phyloP scores from a whole-genome alignment of 2,329 filamentous ascomycete genomes.

The Aspergillus tubingensis region DNA sequence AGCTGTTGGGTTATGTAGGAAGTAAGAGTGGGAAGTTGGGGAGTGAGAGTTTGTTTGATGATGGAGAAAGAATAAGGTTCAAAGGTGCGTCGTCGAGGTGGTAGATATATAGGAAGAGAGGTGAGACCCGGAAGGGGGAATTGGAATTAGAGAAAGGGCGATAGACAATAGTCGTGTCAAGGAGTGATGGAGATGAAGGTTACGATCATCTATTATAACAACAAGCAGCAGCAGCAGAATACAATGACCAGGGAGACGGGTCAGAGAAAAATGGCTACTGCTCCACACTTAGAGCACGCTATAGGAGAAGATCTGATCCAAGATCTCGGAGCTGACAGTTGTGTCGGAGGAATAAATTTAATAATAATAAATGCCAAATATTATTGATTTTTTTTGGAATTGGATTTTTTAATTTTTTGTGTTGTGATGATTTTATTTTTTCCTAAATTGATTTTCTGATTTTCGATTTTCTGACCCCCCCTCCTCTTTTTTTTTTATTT shows the following conservation, averaged over 20 bases:
- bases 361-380: conserved; percentile 15
- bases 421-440: conserved; percentile 11
- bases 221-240: conserved; percentile 27
- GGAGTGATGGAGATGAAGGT: conserved; percentile 20
- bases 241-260: conserved; percentile 39
- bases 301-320: conserved; percentile 44
- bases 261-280: conserved; percentile 36
- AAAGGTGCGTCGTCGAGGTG: conserved; percentile 13
- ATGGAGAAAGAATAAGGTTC: conserved; percentile 10
- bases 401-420: conserved; percentile 1
- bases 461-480: not conserved
- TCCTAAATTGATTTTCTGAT: conserved; percentile 8
- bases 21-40: not conserved
- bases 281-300: conserved; percentile 35
- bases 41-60: not conserved
- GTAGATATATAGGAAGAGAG: conserved; percentile 23
- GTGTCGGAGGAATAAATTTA: conserved; percentile 28
- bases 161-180: conserved; percentile 14
- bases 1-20: not conserved
- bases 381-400: conserved; percentile 6
- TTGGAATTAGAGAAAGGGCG: conserved; percentile 11
- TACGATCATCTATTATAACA: conserved; percentile 25
- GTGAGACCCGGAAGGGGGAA: conserved; percentile 12
- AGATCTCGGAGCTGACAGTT: conserved; percentile 44
- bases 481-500: not conserved